These are phyloP conservation scores for Ascomycota sp. DNA, from an alignment of 2,329 filamentous ascomycete species.

Conservation along the genomic window DNA sequence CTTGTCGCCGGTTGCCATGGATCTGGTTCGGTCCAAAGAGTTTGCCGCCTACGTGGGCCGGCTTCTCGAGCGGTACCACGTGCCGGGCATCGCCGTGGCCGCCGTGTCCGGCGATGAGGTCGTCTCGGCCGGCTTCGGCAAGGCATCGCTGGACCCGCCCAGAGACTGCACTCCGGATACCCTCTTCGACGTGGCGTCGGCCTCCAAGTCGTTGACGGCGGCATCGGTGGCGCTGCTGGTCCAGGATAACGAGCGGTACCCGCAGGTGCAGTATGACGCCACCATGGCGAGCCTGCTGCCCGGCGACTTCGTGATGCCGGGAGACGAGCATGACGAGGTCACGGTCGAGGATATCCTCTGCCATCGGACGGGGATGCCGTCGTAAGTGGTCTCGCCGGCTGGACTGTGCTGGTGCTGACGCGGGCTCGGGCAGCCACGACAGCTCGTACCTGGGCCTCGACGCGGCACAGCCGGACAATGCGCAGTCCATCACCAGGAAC, in stretches of 20 bases:
- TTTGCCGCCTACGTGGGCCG: conserved; percentile 4
- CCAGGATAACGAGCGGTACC: conserved; percentile 5
- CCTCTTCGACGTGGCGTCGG: conserved; percentile 9
- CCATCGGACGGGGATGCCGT: conserved; percentile 8
- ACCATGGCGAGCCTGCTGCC: conserved; percentile 7
- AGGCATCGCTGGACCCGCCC: conserved; percentile 4
- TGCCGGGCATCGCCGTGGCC: conserved; percentile 8
- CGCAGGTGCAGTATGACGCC: conserved; percentile 7
- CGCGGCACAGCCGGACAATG: conserved; percentile 4
- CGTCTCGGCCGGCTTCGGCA: conserved; percentile 7
- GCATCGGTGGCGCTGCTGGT: conserved; percentile 7
- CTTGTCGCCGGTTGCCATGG: conserved; percentile 1
- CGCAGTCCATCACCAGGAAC: conserved; percentile 8
- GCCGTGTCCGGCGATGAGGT: conserved; percentile 3
- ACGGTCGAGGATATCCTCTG: conserved; percentile 8
- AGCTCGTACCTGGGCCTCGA: conserved; percentile 5
- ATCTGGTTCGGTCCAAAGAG: conserved; percentile 3
- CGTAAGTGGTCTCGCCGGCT: conserved; percentile 1
- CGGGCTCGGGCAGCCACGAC: conserved; percentile 5
- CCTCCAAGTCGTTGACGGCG: conserved; percentile 9
- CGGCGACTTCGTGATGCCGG: conserved; percentile 9
- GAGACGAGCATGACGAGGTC: conserved; percentile 4
- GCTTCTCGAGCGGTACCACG: conserved; percentile 5
- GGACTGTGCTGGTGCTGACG: background rate
- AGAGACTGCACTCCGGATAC: conserved; percentile 6